phyloP scores from a whole-genome alignment of 768 basidiomycete species.

The Podaxis sp. region DNA sequence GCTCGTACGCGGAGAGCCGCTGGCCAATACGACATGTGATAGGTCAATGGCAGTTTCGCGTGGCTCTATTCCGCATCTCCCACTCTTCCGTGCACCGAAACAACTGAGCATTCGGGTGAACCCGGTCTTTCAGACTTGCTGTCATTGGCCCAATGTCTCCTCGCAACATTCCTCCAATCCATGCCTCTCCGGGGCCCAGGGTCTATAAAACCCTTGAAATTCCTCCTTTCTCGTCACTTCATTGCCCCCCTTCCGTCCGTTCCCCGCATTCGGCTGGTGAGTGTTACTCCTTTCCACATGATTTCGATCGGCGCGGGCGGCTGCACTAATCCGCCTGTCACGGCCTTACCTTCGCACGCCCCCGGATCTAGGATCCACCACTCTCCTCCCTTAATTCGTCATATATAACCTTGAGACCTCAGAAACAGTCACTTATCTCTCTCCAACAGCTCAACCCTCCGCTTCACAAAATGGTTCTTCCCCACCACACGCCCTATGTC shows the following conservation, averaged over 20 bases:
- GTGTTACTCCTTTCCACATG: conserved; percentile 1
- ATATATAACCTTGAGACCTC: conserved; percentile 17
- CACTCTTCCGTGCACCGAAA: conserved; percentile 1
- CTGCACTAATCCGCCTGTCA: background rate
- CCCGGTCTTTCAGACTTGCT: background rate
- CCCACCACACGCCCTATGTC: conserved; percentile 79
- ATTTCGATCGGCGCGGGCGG: conserved; percentile 1
- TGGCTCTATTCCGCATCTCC: background rate
- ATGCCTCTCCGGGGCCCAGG: conserved; percentile 3
- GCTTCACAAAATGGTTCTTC: conserved; percentile 56
- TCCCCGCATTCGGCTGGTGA: background rate
- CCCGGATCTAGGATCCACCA: conserved; percentile 23
- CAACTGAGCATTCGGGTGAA: conserved; percentile 21
- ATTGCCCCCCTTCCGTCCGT: background rate
- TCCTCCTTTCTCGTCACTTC: background rate
- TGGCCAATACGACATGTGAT: conserved; percentile 16
- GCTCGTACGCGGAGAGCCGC: conserved; percentile 12
- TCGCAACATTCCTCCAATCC: background rate
- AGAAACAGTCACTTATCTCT: conserved; percentile 18
- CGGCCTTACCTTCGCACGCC: conserved; percentile 16
- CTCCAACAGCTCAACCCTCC: conserved; percentile 16
- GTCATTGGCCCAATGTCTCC: background rate
- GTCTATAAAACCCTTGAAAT: background rate
- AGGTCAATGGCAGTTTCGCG: background rate
- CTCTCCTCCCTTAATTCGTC: conserved; percentile 17